A percentile compares a stretch with the other conserved stretches of the same genome.
Evolutionary conservation across 768 basidiomycete species (phyloP).

Genomic region (Hortiboletus campestris): DNA sequence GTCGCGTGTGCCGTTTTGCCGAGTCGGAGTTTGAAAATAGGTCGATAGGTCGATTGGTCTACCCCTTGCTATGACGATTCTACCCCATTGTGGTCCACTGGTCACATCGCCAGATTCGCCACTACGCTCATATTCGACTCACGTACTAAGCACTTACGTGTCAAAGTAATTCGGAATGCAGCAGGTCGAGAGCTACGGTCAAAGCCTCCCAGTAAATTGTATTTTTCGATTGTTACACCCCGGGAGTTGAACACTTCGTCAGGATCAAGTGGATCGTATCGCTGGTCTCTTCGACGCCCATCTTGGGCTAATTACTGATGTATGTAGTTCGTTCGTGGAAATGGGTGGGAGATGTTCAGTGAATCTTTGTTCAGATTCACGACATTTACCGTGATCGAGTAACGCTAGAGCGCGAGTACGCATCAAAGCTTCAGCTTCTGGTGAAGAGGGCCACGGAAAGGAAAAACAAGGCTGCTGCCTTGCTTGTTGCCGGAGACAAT

Average conservation of each 20-base stretch:
- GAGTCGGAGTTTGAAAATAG: too few species aligned
- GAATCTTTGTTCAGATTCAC: constrained; percentile 50
- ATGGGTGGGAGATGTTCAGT: neutral
- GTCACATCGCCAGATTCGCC: neutral
- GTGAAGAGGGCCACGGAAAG: constrained; percentile 69
- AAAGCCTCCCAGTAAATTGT: constrained; percentile 49
- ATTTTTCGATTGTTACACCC: neutral
- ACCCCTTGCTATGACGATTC: too few species aligned
- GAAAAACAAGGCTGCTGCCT: constrained; percentile 55
- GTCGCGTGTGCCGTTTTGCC: too few species aligned
- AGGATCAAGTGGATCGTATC: constrained; percentile 77
- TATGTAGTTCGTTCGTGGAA: constrained; percentile 32
- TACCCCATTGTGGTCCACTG: too few species aligned
- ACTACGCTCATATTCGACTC: neutral
- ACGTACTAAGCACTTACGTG: neutral
- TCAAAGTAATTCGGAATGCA: constrained; percentile 11
- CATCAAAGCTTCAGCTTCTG: constrained; percentile 63
- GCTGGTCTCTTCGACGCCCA: constrained; percentile 57
- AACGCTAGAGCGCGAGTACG: constrained; percentile 76
- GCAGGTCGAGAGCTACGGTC: constrained; percentile 42
- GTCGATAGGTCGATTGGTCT: too few species aligned
- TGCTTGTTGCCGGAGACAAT: constrained; percentile 62
- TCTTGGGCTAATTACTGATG: constrained; percentile 63
- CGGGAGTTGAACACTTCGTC: constrained; percentile 9
- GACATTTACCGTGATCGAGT: constrained; percentile 69